Percentiles rank a stretch among this genome's conserved stretches.
Evolutionary conservation across 2,329 filamentous ascomycete genomes (phyloP).

Genomic region (Fusarium coicis): DNA sequence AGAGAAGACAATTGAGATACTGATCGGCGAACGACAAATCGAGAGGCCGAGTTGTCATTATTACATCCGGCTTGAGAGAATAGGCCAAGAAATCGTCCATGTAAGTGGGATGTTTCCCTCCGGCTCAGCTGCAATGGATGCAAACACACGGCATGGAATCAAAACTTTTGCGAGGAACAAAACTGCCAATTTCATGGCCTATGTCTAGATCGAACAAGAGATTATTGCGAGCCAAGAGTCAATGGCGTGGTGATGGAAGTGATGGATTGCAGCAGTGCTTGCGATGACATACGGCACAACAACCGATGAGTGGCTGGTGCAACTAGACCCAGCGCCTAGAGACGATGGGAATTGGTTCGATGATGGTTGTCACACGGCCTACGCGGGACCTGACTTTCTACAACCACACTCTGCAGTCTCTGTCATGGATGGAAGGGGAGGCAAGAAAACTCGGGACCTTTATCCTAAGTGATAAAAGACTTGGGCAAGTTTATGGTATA

Average conservation of each 20-base stretch:
- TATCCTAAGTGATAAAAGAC: neutral
- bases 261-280: slow-evolving; percentile 37
- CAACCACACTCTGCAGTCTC: slow-evolving; percentile 25
- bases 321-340: slow-evolving; percentile 43
- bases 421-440: neutral
- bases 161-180: slow-evolving; percentile 1
- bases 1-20: neutral
- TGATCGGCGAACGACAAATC: neutral
- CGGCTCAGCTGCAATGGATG: neutral
- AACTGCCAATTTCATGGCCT: slow-evolving; percentile 19
- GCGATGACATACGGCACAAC: slow-evolving; percentile 23
- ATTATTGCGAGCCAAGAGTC: slow-evolving; percentile 36
- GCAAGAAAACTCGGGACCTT: neutral
- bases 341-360: slow-evolving; percentile 36
- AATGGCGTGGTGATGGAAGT: slow-evolving; percentile 41
- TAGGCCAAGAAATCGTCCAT: slow-evolving; percentile 23
- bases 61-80: slow-evolving; percentile 14
- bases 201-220: slow-evolving; percentile 6
- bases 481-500: neutral
- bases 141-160: slow-evolving; percentile 19
- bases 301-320: slow-evolving; percentile 36
- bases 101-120: slow-evolving; percentile 36
- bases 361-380: slow-evolving; percentile 27
- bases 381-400: slow-evolving; percentile 20
- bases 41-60: slow-evolving; percentile 7